These are phyloP conservation scores for Zygosaccharomyces sapae DNA, from an alignment of 1,139 yeast species.

Conservation along the genomic window DNA sequence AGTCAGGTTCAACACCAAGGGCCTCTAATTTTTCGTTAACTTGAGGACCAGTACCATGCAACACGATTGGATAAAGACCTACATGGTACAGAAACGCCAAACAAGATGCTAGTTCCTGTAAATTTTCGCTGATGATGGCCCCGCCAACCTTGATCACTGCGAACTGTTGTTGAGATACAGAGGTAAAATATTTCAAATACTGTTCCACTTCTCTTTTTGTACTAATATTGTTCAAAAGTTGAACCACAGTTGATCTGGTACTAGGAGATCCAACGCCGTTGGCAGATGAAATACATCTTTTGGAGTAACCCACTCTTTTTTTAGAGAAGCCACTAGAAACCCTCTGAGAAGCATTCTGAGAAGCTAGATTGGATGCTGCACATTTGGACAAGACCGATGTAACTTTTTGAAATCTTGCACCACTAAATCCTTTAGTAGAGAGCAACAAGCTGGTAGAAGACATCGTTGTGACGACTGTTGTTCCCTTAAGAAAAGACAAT, in stretches of 20 bases:
- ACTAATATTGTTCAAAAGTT: conserved; percentile 88
- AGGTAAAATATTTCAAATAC: conserved; percentile 90
- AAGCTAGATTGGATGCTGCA: conserved; percentile 9
- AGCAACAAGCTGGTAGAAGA: conserved; percentile 28
- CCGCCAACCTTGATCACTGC: conserved; percentile 99
- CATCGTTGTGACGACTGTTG: conserved; percentile 16
- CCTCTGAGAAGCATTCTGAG: conserved; percentile 5
- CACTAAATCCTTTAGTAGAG: conserved; percentile 25
- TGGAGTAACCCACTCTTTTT: conserved; percentile 29
- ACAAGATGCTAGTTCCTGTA: conserved; percentile 90
- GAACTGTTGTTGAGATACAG: conserved; percentile 92
- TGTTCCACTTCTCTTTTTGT: conserved; percentile 97
- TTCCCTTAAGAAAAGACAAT: not conserved
- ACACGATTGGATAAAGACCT: conserved; percentile 91
- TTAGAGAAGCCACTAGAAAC: conserved; percentile 12
- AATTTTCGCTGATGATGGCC: conserved; percentile 92
- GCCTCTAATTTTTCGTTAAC: conserved; percentile 89
- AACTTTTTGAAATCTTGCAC: conserved; percentile 20
- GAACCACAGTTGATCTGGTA: conserved; percentile 92
- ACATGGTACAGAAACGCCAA: conserved; percentile 94
- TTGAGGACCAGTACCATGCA: conserved; percentile 99
- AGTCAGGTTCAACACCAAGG: conserved; percentile 94
- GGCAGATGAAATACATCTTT: conserved; percentile 23
- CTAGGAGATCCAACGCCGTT: conserved; percentile 34
- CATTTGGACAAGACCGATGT: conserved; percentile 19